Evolutionary conservation across 106 monocot species (phyloP), one percentile per base, ranked within the genome.

Genomic region (Agapanthus africanus): DNA sequence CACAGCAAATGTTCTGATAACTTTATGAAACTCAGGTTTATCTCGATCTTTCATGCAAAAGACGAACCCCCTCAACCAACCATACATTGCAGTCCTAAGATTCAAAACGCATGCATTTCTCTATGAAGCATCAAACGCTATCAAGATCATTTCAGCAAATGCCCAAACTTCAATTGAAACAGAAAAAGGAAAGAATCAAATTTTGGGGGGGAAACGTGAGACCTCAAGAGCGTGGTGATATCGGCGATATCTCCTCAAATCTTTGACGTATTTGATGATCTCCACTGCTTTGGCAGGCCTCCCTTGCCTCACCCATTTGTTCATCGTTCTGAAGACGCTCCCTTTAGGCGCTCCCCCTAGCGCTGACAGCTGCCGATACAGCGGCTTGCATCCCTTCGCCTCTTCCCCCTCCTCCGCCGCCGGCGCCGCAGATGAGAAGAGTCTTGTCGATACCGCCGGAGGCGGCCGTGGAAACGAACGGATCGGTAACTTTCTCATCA

Each of bases 241-340:
- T 37, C 83, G 80, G 23, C 74, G 54, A 56, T 81, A 81, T 76
- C 79, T 83, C 38, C 86, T 86, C 38, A 90, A 78, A 41, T 81
- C 77, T 63, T 61, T 83, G 41, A 86, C 90, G 65, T 74, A 74
- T 51, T 67, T 73, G 31, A 83, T 65, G 37, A 86, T 65, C 23
- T 83, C 54, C 8, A 44, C 35, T 2, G 73, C 67, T 31, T 59
- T 66, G 31, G 77, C 68, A 32, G 37, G n/a, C 44, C 73, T 68
- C 10, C 90, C 86, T 63, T 86, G 82, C 4, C 76, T 64, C 25
- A 81, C 44, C 90, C 90, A 90, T 70, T 81, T 71, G 83, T 90
- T 79, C 82, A 90, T 52, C 16, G 77, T 77, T 46, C 27, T 56
- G 76, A 47, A 37, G 56, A 90, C 90, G 71, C 86, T 86, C 34